Percentiles rank a stretch among this genome's conserved stretches.
phyloP scores from a whole-genome alignment of 2,329 filamentous ascomycete species.

The Aspergillus novoparasiticus region DNA sequence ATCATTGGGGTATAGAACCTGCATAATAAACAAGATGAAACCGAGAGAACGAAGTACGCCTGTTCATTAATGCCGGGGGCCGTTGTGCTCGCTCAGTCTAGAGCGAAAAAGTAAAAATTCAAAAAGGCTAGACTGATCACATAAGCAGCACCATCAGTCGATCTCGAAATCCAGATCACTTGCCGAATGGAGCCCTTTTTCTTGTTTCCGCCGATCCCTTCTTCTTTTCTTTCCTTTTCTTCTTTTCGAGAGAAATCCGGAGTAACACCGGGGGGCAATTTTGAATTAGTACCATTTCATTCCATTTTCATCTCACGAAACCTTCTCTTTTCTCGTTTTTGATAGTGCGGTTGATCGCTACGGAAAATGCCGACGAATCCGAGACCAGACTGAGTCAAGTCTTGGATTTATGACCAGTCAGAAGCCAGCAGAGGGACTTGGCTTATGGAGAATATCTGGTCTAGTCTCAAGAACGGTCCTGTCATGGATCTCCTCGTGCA shows the following conservation, averaged over 20 bases:
- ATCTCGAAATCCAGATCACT: conserved; percentile 4
- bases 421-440: background rate
- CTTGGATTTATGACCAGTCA: conserved; percentile 2
- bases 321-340: background rate
- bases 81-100: background rate
- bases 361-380: conserved; percentile 1
- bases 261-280: background rate
- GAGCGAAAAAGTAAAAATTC: background rate
- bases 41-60: background rate
- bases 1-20: background rate
- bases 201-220: background rate
- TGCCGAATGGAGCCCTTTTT: background rate
- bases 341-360: background rate
- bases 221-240: background rate
- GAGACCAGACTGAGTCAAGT: background rate
- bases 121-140: background rate
- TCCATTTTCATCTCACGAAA: background rate
- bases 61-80: background rate
- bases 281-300: background rate
- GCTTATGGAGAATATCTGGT: background rate
- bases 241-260: background rate
- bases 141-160: background rate
- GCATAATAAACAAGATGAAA: background rate
- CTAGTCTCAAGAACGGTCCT: background rate
- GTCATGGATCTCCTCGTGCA: conserved; percentile 2